These are phyloP conservation scores for Globomyces pollinis-pini DNA, from an alignment of 192 early-diverging fungal genomes.

Conservation along the genomic window DNA sequence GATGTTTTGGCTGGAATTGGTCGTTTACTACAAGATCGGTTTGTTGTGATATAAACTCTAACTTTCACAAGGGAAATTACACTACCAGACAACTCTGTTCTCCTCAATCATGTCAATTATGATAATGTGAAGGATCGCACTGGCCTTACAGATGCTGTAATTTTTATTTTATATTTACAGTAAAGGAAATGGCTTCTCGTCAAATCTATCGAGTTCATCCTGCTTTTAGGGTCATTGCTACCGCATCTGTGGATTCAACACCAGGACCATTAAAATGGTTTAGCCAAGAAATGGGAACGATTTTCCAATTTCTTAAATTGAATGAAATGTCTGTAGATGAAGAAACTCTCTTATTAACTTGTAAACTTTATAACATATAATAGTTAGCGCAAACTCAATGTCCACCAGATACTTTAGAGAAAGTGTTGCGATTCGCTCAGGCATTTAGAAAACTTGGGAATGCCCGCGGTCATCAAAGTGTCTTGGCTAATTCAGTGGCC, in stretches of 20 bases:
- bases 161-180: constrained; percentile 48
- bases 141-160: constrained; percentile 58
- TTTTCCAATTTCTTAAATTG: constrained; percentile 67
- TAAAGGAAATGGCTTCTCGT: constrained; percentile 39
- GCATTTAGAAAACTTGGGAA: constrained; percentile 41
- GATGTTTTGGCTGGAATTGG: constrained; percentile 62
- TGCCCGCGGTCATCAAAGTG: constrained; percentile 47
- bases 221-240: constrained; percentile 66
- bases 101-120: constrained; percentile 49
- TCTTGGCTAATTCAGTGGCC: constrained; percentile 43
- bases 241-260: constrained; percentile 36
- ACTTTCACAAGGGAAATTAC: constrained; percentile 75
- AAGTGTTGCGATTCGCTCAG: constrained; percentile 50
- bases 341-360: constrained; percentile 25
- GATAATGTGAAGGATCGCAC: constrained; percentile 39
- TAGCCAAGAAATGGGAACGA: constrained; percentile 56
- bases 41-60: constrained; percentile 58
- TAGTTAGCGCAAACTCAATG: constrained; percentile 32
- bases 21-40: constrained; percentile 59
- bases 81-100: constrained; percentile 60
- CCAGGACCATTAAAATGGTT: constrained; percentile 57
- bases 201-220: constrained; percentile 58
- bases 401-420: background rate
- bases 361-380: constrained; percentile 34
- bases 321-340: constrained; percentile 41